These are phyloP conservation scores for Fusarium chlamydosporum DNA, from an alignment of 2,329 filamentous ascomycete genomes.

Conservation along the genomic window DNA sequence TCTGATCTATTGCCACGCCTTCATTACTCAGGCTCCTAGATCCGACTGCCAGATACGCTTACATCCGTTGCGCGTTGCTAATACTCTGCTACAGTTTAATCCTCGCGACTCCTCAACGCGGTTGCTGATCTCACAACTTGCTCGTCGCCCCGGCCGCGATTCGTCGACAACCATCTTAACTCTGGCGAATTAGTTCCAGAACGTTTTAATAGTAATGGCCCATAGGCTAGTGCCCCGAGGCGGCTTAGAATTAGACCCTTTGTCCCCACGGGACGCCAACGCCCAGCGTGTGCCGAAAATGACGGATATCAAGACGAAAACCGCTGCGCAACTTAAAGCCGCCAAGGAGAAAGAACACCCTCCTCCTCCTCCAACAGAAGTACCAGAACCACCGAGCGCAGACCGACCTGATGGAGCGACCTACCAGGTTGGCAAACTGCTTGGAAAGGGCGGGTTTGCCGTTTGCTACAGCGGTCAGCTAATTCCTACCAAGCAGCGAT, in stretches of 20 bases:
- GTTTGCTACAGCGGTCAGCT: slow-evolving; percentile 83
- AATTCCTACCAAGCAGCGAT: slow-evolving; percentile 74
- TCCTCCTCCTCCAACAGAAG: slow-evolving; percentile 72
- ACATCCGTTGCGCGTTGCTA: slow-evolving; percentile 12
- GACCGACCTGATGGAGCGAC: slow-evolving; percentile 78
- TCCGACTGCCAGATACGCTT: not conserved
- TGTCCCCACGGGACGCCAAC: slow-evolving; percentile 76
- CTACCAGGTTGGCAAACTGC: slow-evolving; percentile 80
- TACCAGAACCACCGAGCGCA: slow-evolving; percentile 74
- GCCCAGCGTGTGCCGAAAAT: slow-evolving; percentile 67
- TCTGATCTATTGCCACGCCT: slow-evolving; percentile 20
- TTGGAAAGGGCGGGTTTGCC: slow-evolving; percentile 87
- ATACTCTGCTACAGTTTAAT: slow-evolving; percentile 27
- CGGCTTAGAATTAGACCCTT: slow-evolving; percentile 70
- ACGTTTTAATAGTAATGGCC: slow-evolving; percentile 56
- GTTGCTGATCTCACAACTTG: slow-evolving; percentile 40
- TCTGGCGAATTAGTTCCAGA: slow-evolving; percentile 8
- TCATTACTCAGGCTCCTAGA: not conserved
- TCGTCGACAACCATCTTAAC: slow-evolving; percentile 11
- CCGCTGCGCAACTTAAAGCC: slow-evolving; percentile 67
- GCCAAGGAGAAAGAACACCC: slow-evolving; percentile 76
- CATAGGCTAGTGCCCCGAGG: slow-evolving; percentile 65
- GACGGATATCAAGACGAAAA: slow-evolving; percentile 66
- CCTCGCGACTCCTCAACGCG: slow-evolving; percentile 30
- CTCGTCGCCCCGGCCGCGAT: slow-evolving; percentile 15